These are phyloP conservation scores for Juglanconis sp. DNA, from an alignment of 2,329 filamentous ascomycete species.

Conservation along the genomic window DNA sequence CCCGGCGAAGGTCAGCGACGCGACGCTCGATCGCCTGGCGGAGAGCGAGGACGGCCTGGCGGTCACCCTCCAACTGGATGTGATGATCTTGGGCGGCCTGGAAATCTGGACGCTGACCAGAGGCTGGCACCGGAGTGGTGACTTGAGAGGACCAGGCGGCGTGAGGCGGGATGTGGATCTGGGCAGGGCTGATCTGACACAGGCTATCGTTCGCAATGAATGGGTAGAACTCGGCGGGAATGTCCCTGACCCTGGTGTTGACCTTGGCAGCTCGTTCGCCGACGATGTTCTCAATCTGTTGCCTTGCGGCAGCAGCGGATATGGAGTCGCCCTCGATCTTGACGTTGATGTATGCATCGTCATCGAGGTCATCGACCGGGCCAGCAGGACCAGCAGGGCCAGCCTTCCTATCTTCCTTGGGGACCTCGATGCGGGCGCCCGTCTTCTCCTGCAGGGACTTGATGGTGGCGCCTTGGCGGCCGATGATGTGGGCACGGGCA, in stretches of 20 bases:
- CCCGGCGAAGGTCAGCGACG: conserved; percentile 70
- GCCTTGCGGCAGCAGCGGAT: conserved; percentile 77
- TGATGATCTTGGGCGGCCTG: conserved; percentile 69
- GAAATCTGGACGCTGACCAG: conserved; percentile 68
- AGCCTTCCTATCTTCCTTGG: conserved; percentile 68
- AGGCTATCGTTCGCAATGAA: conserved; percentile 83
- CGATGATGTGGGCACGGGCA: conserved; percentile 85
- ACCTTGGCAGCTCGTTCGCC: conserved; percentile 80
- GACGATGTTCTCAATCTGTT: conserved; percentile 83
- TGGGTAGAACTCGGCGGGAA: conserved; percentile 90
- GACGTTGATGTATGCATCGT: conserved; percentile 80
- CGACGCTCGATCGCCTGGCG: conserved; percentile 77
- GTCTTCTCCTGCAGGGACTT: conserved; percentile 86
- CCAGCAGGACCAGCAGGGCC: conserved; percentile 43
- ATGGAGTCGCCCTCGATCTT: conserved; percentile 87
- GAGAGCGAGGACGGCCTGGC: conserved; percentile 73
- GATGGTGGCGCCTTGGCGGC: conserved; percentile 84
- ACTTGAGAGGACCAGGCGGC: conserved; percentile 71
- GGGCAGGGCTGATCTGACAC: conserved; percentile 70
- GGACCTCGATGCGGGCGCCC: conserved; percentile 85
- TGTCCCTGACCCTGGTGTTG: conserved; percentile 75
- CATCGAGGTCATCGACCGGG: conserved; percentile 65
- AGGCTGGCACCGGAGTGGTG: conserved; percentile 58
- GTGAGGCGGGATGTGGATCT: conserved; percentile 79
- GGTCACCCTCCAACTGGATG: conserved; percentile 85